Evolutionary conservation across 2,329 filamentous ascomycete genomes (phyloP), one percentile per base, ranked within the genome.

Genomic region (Pseudonectria buxi): DNA sequence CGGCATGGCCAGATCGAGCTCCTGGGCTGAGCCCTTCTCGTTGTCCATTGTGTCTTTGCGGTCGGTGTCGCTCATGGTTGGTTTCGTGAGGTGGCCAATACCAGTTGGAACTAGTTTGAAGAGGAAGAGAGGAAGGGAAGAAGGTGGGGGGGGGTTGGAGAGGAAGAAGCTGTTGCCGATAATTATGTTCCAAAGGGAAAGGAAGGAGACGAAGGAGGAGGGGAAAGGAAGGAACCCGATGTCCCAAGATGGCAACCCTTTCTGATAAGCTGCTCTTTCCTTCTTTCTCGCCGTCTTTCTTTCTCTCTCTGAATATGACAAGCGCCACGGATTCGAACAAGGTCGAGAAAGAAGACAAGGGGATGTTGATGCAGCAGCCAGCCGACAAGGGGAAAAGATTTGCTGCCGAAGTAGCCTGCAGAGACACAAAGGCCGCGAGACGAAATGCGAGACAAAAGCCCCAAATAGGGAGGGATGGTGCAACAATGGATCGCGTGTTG

Each of bases 281-380:
- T 32, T 47, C 51, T 28, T 59, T 57, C 32, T 61, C 60, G 13
- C 49, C 33, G 41, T 60, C 58, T 43, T 49, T 58, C 59, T 61
- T 62, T 38, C 25, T 56, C 16, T 10, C 30, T 36, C 29, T 9
- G 28, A 35, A 24, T 26, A 41, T 32, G 40, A 33, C 25, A 34
- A 39, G 38, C 36, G 34, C 37, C 36, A 35, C 27, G 26, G 37
- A 26, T 18, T 30, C 44, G 32, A 10, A 32, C 14, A 44, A 50
- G 46, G 48, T 51, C 46, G 49, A 35, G 32, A 48, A 32, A 42
- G 29, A 43, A n/a, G 37, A 28, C 18, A 30, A 40, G 37, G 35
- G 39, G 44, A 46, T 49, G 44, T 42, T 44, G 39, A 39, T 41
- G 33, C 36, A 40, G 44, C 37, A 48, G 39, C 37, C 41, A 51